These are phyloP conservation scores for Pseudogymnoascus sp. DNA, from an alignment of 2,329 filamentous ascomycete species.

Conservation along the genomic window DNA sequence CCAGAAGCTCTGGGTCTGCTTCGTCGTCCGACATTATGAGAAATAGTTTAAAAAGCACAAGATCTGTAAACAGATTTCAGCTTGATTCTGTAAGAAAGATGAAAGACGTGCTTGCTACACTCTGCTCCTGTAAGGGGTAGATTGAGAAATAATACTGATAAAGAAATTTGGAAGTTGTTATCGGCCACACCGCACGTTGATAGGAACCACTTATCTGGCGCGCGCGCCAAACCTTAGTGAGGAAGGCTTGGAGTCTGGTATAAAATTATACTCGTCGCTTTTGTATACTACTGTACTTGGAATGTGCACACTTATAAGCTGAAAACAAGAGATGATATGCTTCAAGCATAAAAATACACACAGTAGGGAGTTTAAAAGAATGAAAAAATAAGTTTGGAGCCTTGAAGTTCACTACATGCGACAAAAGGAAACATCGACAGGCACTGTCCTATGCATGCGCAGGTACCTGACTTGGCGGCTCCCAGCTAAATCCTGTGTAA, in stretches of 20 bases:
- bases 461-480: constrained; percentile 8
- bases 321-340: not conserved
- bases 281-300: not conserved
- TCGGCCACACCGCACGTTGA: constrained; percentile 3
- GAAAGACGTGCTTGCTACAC: not conserved
- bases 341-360: not conserved
- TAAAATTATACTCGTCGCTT: not conserved
- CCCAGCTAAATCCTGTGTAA: not conserved
- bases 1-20: constrained; percentile 77
- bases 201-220: constrained; percentile 8
- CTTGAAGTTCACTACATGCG: constrained; percentile 1
- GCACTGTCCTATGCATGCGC: not conserved
- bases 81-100: not conserved
- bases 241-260: not conserved
- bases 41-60: not conserved
- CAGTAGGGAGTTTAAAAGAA: not conserved
- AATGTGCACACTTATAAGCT: not conserved
- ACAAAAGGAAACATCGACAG: constrained; percentile 9
- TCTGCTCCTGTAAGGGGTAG: not conserved
- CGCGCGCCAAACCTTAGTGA: not conserved
- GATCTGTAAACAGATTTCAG: not conserved
- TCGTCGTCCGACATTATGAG: constrained; percentile 79
- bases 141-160: constrained; percentile 9
- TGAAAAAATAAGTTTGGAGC: not conserved
- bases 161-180: constrained; percentile 7